These are phyloP conservation scores for Blumeria hordei DNA, from an alignment of 2,329 filamentous ascomycete species.

Conservation along the genomic window DNA sequence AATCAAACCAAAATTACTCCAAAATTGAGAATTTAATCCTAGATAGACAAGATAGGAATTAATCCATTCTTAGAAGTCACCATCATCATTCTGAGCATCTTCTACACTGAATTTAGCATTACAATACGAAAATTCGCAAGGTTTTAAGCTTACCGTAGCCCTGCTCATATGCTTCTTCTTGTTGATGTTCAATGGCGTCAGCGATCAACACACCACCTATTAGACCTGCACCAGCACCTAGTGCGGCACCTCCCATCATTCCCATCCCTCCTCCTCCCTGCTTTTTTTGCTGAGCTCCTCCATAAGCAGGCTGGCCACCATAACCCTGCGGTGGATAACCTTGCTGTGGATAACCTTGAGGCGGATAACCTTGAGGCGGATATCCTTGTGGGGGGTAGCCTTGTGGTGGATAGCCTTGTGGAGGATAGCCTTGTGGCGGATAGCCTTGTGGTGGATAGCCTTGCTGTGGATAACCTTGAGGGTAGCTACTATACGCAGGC, in stretches of 20 bases:
- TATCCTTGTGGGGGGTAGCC: conserved; percentile 7
- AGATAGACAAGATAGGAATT: too few relatives aligned
- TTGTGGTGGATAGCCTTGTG: conserved; percentile 16
- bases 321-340: conserved; percentile 6
- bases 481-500: conserved; percentile 9
- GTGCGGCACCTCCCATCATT: conserved; percentile 45
- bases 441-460: conserved; percentile 6
- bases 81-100: conserved; percentile 1
- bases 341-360: conserved; percentile 18
- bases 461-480: conserved; percentile 13
- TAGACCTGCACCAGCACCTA: conserved; percentile 62
- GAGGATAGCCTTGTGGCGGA: conserved; percentile 11
- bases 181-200: conserved; percentile 36
- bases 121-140: too few relatives aligned
- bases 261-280: conserved; percentile 34
- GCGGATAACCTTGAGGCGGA: conserved; percentile 8
- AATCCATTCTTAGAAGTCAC: background rate
- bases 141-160: conserved; percentile 17
- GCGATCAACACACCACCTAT: conserved; percentile 53
- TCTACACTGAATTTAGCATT: background rate
- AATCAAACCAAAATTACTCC: too few relatives aligned
- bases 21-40: too few relatives aligned
- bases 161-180: conserved; percentile 32
- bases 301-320: conserved; percentile 9
- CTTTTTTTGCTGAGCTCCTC: conserved; percentile 14